Conservation (phyloP, 768 basidiomycete species). For the Kwoniella sp. region DNA sequence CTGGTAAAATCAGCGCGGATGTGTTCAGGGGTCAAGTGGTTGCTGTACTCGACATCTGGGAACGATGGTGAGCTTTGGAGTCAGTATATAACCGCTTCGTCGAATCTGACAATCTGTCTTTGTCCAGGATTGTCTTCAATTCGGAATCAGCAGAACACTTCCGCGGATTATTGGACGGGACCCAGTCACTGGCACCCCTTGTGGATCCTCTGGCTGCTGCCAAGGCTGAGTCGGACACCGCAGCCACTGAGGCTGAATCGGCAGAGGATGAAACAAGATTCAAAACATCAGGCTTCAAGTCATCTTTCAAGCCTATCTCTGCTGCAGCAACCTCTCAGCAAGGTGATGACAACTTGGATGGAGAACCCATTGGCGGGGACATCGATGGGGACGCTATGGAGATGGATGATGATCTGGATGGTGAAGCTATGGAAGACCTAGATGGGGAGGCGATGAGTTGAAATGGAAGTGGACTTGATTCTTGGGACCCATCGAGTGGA, state of each 20-base stretch:
- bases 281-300: constrained; percentile 54
- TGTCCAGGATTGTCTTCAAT: constrained; percentile 77
- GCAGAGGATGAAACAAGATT: constrained; percentile 34
- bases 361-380: constrained; percentile 57
- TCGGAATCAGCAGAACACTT: constrained; percentile 79
- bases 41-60: constrained; percentile 90
- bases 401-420: constrained; percentile 61
- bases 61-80: constrained; percentile 74
- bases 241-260: neutral
- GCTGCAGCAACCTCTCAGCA: constrained; percentile 28
- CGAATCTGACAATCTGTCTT: neutral
- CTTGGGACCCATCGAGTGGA: too few relatives aligned
- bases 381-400: constrained; percentile 60
- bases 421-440: constrained; percentile 50
- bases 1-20: constrained; percentile 92
- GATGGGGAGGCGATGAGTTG: constrained; percentile 16
- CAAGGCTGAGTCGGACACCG: constrained; percentile 2
- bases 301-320: constrained; percentile 45
- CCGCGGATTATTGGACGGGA: constrained; percentile 68
- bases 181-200: constrained; percentile 25
- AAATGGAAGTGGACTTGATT: too few relatives aligned
- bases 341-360: constrained; percentile 58
- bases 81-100: too few relatives aligned
- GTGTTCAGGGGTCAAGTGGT: constrained; percentile 92
- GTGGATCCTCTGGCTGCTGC: neutral